Percentiles rank a stretch among this genome's conserved stretches.
These are phyloP conservation scores for Soucietia sequanensis DNA, from an alignment of 805 yeast genomes.

Conservation along the genomic window DNA sequence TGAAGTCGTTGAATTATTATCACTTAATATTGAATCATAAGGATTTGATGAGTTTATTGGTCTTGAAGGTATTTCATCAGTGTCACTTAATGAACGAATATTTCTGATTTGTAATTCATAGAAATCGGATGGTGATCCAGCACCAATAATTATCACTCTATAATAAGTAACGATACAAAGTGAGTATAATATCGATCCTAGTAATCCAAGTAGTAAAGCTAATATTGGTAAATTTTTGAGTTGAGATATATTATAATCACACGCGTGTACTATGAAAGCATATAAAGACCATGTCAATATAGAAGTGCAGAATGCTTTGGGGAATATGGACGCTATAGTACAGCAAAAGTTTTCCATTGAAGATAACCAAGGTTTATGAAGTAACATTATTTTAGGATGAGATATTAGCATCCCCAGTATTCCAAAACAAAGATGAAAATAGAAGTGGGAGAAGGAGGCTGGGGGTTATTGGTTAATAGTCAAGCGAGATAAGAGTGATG, in stretches of 20 bases:
- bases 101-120: slow-evolving; percentile 36
- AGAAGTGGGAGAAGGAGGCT: too few species aligned
- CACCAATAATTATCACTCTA: slow-evolving; percentile 50
- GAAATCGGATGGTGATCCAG: slow-evolving; percentile 67
- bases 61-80: slow-evolving; percentile 9
- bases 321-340: slow-evolving; percentile 42
- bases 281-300: slow-evolving; percentile 50
- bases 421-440: too few species aligned
- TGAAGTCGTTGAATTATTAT: slow-evolving; percentile 2
- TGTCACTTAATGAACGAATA: slow-evolving; percentile 1
- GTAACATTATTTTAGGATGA: slow-evolving; percentile 21
- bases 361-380: slow-evolving; percentile 11
- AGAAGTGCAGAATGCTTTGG: slow-evolving; percentile 44
- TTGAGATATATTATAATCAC: slow-evolving; percentile 16
- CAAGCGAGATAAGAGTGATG: too few species aligned
- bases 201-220: slow-evolving; percentile 15
- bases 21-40: slow-evolving; percentile 5
- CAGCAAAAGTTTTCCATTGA: slow-evolving; percentile 28
- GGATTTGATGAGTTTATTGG: slow-evolving; percentile 12
- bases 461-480: too few species aligned
- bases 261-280: slow-evolving; percentile 20
- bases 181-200: slow-evolving; percentile 27
- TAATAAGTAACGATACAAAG: slow-evolving; percentile 52
- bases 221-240: slow-evolving; percentile 6
- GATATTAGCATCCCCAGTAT: slow-evolving; percentile 20